Evolutionary conservation across 78 protist species (phyloP), one percentile per base, ranked within the genome.

Genomic region (Dictyostelium citrinum): DNA sequence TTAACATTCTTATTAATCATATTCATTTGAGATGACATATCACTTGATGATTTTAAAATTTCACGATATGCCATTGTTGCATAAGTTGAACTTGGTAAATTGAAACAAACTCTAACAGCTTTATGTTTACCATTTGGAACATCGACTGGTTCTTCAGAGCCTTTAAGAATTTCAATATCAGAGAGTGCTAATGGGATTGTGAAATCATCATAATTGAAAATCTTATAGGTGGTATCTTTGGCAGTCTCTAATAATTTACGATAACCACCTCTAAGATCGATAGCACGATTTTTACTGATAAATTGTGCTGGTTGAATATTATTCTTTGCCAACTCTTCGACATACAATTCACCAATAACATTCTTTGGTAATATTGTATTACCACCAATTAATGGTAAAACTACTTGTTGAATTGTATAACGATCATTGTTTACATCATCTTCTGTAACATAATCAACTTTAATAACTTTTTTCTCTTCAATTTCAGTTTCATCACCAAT

Each of bases 11-110:
- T 72, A 35, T 20, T 17, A 27, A 76, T 76, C 55, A 70, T n/a
- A 24, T 68, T 71, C 12, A 82, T 71, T 51, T 85, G 91, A 49
- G 76, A 61, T 17, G 16, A 0, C 27, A 86, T 20, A 33, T 81
- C 90, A 68, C 90, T 37, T 51, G 95, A 37, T 29, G 46, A 14
- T 79, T 94, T 94, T 2, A 94, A 51, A 17, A 96, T 82, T 85
- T 97, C 98, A n/a, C 98, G 91, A 37, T 95, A 82, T 12, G 60
- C 78, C 98, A 97, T 97, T 8, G 98, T 97, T 39, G 98, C 98
- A 74, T 97, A 97, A 31, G 93, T 29, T 24, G 91, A 74, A 29
- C 95, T n/a, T 39, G 90, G 95, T 37, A 97, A 84, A 37, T 90
- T 85, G 76, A 97, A 97, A 17, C 64, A 68, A 37, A 97, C 16